Percentiles rank a stretch among this genome's conserved stretches.
phyloP scores from a whole-genome alignment of 495 filamentous ascomycete genomes.

The Aspergillus cristatus region DNA sequence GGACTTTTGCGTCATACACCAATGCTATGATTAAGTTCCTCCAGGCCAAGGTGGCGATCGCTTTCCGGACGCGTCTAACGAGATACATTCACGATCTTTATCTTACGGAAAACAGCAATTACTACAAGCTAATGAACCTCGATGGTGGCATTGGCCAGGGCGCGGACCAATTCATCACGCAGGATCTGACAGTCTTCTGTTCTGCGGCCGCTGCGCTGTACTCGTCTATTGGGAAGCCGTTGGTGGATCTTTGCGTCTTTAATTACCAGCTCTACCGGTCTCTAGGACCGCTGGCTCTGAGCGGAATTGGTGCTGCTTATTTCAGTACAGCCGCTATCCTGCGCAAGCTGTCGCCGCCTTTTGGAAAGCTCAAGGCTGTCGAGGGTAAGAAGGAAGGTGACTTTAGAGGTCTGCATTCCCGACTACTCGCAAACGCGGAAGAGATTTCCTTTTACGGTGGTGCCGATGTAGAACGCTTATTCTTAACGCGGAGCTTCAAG shows the following conservation, averaged over 20 bases:
- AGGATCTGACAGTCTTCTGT: conserved; percentile 93
- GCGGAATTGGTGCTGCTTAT: conserved; percentile 82
- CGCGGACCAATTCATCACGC: conserved; percentile 95
- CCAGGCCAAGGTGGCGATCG: conserved; percentile 95
- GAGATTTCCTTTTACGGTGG: conserved; percentile 99
- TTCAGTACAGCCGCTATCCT: conserved; percentile 85
- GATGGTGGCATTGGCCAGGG: conserved; percentile 89
- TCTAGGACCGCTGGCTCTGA: conserved; percentile 78
- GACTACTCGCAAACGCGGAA: conserved; percentile 93
- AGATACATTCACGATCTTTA: conserved; percentile 98
- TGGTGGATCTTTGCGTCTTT: conserved; percentile 92
- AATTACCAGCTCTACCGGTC: conserved; percentile 94
- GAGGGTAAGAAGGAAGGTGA: conserved; percentile 91
- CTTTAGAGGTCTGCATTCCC: conserved; percentile 79
- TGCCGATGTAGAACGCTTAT: conserved; percentile 82
- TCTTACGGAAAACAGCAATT: conserved; percentile 85
- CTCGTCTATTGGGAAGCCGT: conserved; percentile 90
- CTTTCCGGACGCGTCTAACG: conserved; percentile 92
- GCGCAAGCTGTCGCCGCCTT: conserved; percentile 80
- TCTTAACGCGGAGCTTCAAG: conserved; percentile 82
- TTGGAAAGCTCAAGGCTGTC: conserved; percentile 91
- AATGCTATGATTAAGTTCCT: conserved; percentile 98
- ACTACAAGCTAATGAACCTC: conserved; percentile 90
- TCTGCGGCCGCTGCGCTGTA: conserved; percentile 86
- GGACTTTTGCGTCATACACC: conserved; percentile 74